Percentiles rank a stretch among this genome's conserved stretches.
Conservation (phyloP, 2,329 filamentous ascomycete species). For the Sclerotinia spermophila region DNA sequence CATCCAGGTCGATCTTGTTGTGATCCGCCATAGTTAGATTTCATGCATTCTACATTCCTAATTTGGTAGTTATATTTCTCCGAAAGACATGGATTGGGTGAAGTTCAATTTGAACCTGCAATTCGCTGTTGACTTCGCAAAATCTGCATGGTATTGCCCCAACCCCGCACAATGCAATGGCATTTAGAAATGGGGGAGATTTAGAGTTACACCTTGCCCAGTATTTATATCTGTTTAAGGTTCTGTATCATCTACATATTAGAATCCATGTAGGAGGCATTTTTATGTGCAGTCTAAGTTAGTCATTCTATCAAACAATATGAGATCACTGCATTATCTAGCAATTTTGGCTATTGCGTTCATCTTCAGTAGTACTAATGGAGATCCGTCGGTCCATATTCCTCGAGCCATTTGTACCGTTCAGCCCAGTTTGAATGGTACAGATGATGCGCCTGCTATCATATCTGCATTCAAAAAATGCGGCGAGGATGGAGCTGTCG, state of each 20-base stretch:
- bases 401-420: constrained; percentile 8
- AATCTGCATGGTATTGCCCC: no score
- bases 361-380: background rate
- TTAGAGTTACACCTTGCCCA: background rate
- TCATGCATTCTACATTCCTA: background rate
- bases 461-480: constrained; percentile 42
- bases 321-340: background rate
- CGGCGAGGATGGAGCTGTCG: constrained; percentile 40
- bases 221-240: background rate
- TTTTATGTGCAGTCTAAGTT: background rate
- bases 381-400: background rate
- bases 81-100: background rate
- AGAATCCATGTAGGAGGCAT: background rate
- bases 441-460: constrained; percentile 39
- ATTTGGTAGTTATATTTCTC: background rate
- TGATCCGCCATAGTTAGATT: background rate
- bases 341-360: background rate
- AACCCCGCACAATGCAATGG: background rate
- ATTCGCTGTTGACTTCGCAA: background rate
- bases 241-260: background rate
- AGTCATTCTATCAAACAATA: background rate
- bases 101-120: background rate
- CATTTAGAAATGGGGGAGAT: background rate
- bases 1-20: background rate
- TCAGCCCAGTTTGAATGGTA: background rate